Evolutionary conservation across 345 rosid species (phyloP), one percentile per base, ranked within the genome.

Genomic region (Arabidopsis suecica): DNA sequence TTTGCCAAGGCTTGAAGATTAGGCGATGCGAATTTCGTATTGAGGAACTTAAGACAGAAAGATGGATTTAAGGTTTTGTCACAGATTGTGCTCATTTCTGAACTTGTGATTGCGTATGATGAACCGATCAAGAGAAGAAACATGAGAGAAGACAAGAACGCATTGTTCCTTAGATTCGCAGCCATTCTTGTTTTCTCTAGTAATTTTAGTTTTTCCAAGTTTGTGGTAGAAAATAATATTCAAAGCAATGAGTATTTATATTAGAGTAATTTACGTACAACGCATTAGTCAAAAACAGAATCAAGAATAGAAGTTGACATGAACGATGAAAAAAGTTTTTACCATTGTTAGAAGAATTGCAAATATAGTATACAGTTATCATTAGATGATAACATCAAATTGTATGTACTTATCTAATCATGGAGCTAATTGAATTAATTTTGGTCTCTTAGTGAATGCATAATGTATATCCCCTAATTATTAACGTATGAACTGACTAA

Each of bases 121-220:
- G 76, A 77, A 71, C 47, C 55, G 10, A 71, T 77, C n/a, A 71
- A 37, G 36, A 71, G 32, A 57, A 77, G 68, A 33, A 71, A 40
- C 68, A 71, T 71, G 14, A 77, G 76, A 71, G 72, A 77, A 56
- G 80, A 77, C 61, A 77, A 71, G 80, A 77, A 63, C n/a, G 70
- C 61, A 71, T 71, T 77, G 76, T 71, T 71, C 67, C 61, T 71
- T 38, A 20, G 71, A 71, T 65, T 70, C 41, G 72, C 47, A 45
- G 61, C 71, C 80, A 77, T 77, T 70, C 71, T 77, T 77, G 80
- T 57, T 69, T 75, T 76, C 75, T 62, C 70, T 54, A n/a, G 32
- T 36, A 13, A 13, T 38, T 56, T 2, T 59, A 50, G 32, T 28
- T 60, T 32, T 33, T 2, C 12, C 20, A 48, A 13, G 64, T 34